phyloP scores from a whole-genome alignment of 345 rosid genomes.

The Camelina hispida region DNA sequence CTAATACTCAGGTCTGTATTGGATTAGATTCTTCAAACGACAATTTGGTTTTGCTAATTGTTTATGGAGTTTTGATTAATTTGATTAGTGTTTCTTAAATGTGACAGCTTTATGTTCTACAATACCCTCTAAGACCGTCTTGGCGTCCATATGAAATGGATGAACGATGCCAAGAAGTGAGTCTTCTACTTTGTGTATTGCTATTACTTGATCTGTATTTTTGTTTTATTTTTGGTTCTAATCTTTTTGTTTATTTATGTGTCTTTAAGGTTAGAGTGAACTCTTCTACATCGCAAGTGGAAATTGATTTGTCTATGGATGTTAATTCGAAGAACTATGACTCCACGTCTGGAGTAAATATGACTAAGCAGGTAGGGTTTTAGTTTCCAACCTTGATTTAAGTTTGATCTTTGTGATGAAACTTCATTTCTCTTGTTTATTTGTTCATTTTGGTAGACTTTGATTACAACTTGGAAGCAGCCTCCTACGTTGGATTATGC shows the following conservation, averaged over 20 bases:
- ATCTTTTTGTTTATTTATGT: slow-evolving; percentile 18
- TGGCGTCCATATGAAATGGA: slow-evolving; percentile 96
- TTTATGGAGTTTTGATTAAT: background rate
- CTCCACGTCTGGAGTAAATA: slow-evolving; percentile 43
- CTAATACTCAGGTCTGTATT: slow-evolving; percentile 54
- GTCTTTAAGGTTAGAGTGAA: slow-evolving; percentile 80
- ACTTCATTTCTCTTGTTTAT: slow-evolving; percentile 17
- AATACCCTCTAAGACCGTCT: slow-evolving; percentile 78
- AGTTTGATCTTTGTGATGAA: slow-evolving; percentile 22
- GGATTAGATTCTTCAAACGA: background rate
- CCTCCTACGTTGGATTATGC: slow-evolving; percentile 60
- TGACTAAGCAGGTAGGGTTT: slow-evolving; percentile 69
- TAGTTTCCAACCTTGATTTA: slow-evolving; percentile 25
- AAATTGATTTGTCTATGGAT: slow-evolving; percentile 76
- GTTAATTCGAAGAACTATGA: slow-evolving; percentile 60
- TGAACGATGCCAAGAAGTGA: slow-evolving; percentile 78
- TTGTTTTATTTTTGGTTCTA: background rate
- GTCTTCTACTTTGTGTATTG: background rate
- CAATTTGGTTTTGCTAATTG: background rate
- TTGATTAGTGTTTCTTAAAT: background rate
- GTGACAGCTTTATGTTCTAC: slow-evolving; percentile 78
- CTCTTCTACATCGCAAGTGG: slow-evolving; percentile 57
- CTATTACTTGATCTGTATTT: background rate
- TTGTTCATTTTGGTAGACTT: slow-evolving; percentile 52
- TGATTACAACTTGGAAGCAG: slow-evolving; percentile 61